Percentiles rank a stretch among this genome's conserved stretches.
Conservation (phyloP, 345 rosid species). For the Rhizophora mangle region DNA sequence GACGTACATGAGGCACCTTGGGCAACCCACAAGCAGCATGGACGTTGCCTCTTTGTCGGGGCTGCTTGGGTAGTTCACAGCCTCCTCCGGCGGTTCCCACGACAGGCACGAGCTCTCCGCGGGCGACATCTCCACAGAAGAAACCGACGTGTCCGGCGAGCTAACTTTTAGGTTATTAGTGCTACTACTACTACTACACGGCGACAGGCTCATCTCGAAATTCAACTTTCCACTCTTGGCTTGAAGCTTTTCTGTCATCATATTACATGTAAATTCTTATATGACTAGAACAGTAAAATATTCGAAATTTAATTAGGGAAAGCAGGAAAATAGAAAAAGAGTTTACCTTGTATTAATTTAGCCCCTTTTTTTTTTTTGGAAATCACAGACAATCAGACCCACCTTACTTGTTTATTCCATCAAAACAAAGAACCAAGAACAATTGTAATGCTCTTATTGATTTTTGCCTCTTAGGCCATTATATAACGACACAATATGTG, state of each 20-base stretch:
- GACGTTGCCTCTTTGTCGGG: too few relatives aligned
- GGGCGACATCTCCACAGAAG: constrained; percentile 19
- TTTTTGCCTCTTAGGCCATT: constrained; percentile 17
- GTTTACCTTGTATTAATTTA: too few relatives aligned
- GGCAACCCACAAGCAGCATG: constrained; percentile 40
- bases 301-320: too few relatives aligned
- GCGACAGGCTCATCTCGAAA: constrained; percentile 46
- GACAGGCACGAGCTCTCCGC: constrained; percentile 51
- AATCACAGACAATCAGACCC: too few relatives aligned
- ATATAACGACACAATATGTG: not conserved
- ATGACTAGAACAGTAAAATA: too few relatives aligned
- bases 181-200: constrained; percentile 2
- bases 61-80: not conserved
- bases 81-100: constrained; percentile 25
- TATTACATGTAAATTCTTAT: too few relatives aligned
- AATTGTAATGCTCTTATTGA: too few relatives aligned
- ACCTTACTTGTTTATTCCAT: too few relatives aligned
- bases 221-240: constrained; percentile 32
- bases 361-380: too few relatives aligned
- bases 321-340: too few relatives aligned
- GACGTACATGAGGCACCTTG: constrained; percentile 90
- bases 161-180: constrained; percentile 2
- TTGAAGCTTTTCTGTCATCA: constrained; percentile 3
- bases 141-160: constrained; percentile 18
- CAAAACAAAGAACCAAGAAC: too few relatives aligned